Percentiles rank a stretch among this genome's conserved stretches.
Conservation (phyloP, 768 basidiomycete species). For the Suillus tomentosus region DNA sequence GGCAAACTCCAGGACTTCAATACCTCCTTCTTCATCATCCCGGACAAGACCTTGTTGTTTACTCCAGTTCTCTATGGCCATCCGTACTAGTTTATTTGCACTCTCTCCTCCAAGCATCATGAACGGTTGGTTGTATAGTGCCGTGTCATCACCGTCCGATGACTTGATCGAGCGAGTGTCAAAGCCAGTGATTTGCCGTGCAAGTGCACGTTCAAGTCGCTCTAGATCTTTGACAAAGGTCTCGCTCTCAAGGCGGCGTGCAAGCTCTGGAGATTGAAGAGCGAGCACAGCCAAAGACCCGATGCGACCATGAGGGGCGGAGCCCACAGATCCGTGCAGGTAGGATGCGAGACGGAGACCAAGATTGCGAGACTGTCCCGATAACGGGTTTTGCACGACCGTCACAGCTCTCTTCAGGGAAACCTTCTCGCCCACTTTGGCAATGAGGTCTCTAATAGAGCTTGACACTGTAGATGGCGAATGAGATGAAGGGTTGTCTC, state of each 20-base stretch:
- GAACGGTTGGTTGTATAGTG: constrained; percentile 73
- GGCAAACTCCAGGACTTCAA: constrained; percentile 50
- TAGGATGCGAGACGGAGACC: constrained; percentile 58
- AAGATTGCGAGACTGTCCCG: constrained; percentile 33
- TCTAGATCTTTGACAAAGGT: constrained; percentile 58
- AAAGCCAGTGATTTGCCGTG: constrained; percentile 84
- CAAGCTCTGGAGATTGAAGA: constrained; percentile 50
- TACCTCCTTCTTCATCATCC: constrained; percentile 32
- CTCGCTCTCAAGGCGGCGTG: constrained; percentile 44
- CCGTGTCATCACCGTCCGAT: constrained; percentile 44
- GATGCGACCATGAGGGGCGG: constrained; percentile 58
- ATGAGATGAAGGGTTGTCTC: constrained; percentile 29
- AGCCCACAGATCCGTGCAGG: constrained; percentile 55
- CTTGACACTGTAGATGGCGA: constrained; percentile 53
- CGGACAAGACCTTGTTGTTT: constrained; percentile 44
- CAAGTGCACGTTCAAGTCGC: constrained; percentile 72
- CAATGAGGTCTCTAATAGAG: constrained; percentile 69
- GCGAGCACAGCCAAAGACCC: constrained; percentile 58
- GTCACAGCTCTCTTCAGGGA: constrained; percentile 60
- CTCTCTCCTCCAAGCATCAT: constrained; percentile 67
- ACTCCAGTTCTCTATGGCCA: constrained; percentile 55
- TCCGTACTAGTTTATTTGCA: constrained; percentile 35
- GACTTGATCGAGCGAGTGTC: constrained; percentile 57
- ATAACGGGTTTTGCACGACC: constrained; percentile 40
- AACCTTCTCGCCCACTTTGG: constrained; percentile 82